phyloP scores from a whole-genome alignment of 2,329 filamentous ascomycete species.

The Curvularia hawaiiensis region DNA sequence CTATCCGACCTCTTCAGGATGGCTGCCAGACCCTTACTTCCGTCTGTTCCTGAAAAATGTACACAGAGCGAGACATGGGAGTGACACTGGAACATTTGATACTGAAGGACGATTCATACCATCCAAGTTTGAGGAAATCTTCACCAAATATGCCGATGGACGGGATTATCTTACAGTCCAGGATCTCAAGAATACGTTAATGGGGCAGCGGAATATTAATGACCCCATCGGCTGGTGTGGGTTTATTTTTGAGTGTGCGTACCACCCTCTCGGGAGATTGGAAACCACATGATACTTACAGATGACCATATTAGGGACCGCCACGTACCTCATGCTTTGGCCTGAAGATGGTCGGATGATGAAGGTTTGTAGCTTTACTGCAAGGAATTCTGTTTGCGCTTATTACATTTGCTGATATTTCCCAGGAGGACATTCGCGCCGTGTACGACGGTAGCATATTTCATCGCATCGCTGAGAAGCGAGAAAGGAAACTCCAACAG shows the following conservation, averaged over 20 bases:
- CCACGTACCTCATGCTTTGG: slow-evolving; percentile 60
- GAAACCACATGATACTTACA: neutral
- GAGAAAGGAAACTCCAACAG: slow-evolving; percentile 4
- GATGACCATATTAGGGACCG: slow-evolving; percentile 45
- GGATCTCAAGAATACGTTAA: slow-evolving; percentile 48
- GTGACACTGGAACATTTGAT: slow-evolving; percentile 52
- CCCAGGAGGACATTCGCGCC: slow-evolving; percentile 57
- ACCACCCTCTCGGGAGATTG: neutral
- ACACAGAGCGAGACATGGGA: slow-evolving; percentile 53
- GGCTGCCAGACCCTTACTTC: slow-evolving; percentile 54
- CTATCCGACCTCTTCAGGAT: slow-evolving; percentile 53
- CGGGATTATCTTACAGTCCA: slow-evolving; percentile 48
- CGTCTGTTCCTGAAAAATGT: slow-evolving; percentile 49
- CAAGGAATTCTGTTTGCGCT: too few relatives aligned
- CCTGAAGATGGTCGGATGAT: slow-evolving; percentile 61
- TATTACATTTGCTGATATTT: neutral
- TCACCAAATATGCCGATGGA: slow-evolving; percentile 51
- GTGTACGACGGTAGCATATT: slow-evolving; percentile 61
- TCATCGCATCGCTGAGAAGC: slow-evolving; percentile 39
- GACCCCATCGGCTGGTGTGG: slow-evolving; percentile 56
- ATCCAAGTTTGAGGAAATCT: slow-evolving; percentile 56
- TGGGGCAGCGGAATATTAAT: slow-evolving; percentile 48
- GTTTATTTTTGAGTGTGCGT: slow-evolving; percentile 51
- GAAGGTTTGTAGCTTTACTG: slow-evolving; percentile 43
- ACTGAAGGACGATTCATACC: slow-evolving; percentile 53